Conservation (phyloP, 805 yeast species). For the Yamadazyma ubonensis region DNA sequence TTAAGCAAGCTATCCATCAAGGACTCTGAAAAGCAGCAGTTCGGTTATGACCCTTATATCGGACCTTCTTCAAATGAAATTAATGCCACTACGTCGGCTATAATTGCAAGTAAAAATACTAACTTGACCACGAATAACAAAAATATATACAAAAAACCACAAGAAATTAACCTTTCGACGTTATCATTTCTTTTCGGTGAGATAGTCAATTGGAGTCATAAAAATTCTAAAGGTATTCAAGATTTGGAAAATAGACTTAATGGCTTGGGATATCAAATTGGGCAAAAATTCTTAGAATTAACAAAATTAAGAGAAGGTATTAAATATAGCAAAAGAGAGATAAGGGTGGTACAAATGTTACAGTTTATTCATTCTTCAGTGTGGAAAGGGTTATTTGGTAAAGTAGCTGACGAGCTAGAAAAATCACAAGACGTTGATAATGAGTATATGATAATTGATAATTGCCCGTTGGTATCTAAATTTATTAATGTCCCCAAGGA, state of each 20-base stretch:
- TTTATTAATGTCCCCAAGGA: conserved; percentile 79
- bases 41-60: conserved; percentile 45
- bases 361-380: conserved; percentile 71
- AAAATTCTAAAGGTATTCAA: conserved; percentile 61
- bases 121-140: conserved; percentile 49
- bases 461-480: conserved; percentile 66
- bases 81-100: conserved; percentile 35
- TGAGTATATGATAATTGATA: conserved; percentile 77
- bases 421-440: conserved; percentile 68
- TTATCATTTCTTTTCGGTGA: conserved; percentile 70
- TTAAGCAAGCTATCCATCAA: conserved; percentile 28
- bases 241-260: conserved; percentile 60
- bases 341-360: conserved; percentile 61
- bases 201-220: conserved; percentile 63
- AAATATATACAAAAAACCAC: conserved; percentile 58
- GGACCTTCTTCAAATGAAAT: conserved; percentile 43
- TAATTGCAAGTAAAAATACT: conserved; percentile 32
- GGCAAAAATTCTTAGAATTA: conserved; percentile 68
- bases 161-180: conserved; percentile 66
- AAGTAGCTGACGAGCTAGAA: conserved; percentile 71
- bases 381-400: conserved; percentile 75
- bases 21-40: conserved; percentile 30
- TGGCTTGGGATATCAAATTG: conserved; percentile 74
- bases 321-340: conserved; percentile 62
- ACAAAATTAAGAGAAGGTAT: conserved; percentile 64